phyloP scores from a whole-genome alignment of 73 alveolate species.

The Paramecium pentaurelia region DNA sequence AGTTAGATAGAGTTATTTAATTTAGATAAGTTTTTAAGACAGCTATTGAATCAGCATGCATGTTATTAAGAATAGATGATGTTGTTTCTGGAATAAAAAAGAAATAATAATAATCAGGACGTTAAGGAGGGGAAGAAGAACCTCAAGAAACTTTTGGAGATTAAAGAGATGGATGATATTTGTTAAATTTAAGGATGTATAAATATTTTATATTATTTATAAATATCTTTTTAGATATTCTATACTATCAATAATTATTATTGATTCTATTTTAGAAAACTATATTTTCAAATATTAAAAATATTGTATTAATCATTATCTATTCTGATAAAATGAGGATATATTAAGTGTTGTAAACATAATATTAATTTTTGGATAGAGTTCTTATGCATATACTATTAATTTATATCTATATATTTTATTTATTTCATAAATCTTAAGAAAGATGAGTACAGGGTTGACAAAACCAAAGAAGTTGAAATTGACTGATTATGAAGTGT shows the following conservation, averaged over 20 bases:
- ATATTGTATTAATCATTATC: background rate
- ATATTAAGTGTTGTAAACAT: background rate
- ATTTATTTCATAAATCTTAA: background rate
- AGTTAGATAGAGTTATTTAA: background rate
- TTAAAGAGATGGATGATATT: conserved; percentile 63
- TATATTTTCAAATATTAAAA: background rate
- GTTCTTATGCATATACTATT: conserved; percentile 49
- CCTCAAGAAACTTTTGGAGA: conserved; percentile 59
- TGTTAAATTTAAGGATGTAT: background rate
- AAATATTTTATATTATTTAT: background rate
- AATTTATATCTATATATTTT: background rate
- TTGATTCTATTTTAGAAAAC: background rate
- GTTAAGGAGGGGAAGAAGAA: conserved; percentile 30
- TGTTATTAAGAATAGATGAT: conserved; percentile 96
- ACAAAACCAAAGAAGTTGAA: conserved; percentile 64
- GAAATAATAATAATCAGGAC: conserved; percentile 67
- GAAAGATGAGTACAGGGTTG: conserved; percentile 36
- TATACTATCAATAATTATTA: background rate
- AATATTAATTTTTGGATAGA: conserved; percentile 69
- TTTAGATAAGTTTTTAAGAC: conserved; percentile 87
- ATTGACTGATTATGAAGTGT: conserved; percentile 70
- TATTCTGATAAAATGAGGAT: background rate
- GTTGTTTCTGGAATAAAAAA: conserved; percentile 93
- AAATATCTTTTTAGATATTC: background rate
- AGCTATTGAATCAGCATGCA: conserved; percentile 89